Percentiles rank a stretch among this genome's conserved stretches.
Evolutionary conservation across 2,329 filamentous ascomycete species (phyloP).

Genomic region (Fusarium cicatricum): DNA sequence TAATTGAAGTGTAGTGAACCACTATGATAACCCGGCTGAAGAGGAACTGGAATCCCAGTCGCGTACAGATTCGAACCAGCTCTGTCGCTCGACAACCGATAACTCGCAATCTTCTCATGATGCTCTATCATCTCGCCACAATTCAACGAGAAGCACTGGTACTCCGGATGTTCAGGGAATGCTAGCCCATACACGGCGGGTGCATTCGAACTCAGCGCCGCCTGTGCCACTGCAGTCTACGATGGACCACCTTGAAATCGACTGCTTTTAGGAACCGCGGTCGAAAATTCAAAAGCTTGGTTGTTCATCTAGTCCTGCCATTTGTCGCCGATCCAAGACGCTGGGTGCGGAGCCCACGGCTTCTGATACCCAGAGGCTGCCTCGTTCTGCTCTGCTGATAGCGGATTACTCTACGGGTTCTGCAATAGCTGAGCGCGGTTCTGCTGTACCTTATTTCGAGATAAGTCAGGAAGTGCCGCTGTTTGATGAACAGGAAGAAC

Average conservation of each 20-base stretch:
- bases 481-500: constrained; percentile 13
- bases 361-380: background rate
- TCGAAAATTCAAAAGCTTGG: background rate
- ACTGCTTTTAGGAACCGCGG: constrained; percentile 14
- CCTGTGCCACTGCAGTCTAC: background rate
- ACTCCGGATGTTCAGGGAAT: background rate
- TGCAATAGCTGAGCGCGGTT: constrained; percentile 39
- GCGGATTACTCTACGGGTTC: background rate
- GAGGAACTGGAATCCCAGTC: background rate
- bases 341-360: background rate
- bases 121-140: background rate
- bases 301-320: background rate
- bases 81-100: background rate
- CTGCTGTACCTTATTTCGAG: constrained; percentile 42
- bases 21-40: background rate
- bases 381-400: background rate
- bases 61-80: background rate
- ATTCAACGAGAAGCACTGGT: background rate
- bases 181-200: background rate
- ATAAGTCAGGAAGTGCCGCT: constrained; percentile 37
- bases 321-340: constrained; percentile 9
- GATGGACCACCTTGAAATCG: background rate
- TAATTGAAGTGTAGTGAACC: background rate
- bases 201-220: constrained; percentile 11
- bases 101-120: background rate